Conservation (phyloP, 2,329 filamentous ascomycete species). For the Neurospora crassa region DNA sequence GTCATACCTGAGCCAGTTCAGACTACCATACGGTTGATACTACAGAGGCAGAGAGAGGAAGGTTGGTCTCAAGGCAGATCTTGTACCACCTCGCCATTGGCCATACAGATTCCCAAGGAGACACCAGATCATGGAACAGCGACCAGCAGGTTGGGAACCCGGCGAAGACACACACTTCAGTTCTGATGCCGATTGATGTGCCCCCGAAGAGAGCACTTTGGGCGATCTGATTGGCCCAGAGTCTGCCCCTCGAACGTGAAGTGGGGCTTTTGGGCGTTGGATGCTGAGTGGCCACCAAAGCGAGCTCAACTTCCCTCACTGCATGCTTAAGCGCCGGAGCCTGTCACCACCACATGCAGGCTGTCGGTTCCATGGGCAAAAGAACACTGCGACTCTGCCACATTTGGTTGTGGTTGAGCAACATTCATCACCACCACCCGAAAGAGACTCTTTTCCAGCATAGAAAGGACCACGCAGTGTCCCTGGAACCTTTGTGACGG, state of each 20-base stretch:
- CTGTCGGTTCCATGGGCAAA: conserved; percentile 20
- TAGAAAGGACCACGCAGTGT: background rate
- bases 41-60: background rate
- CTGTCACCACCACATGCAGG: conserved; percentile 40
- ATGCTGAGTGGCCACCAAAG: conserved; percentile 23
- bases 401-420: background rate
- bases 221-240: background rate
- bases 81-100: background rate
- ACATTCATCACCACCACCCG: background rate
- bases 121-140: background rate
- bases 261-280: background rate
- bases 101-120: background rate
- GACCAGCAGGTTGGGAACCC: background rate
- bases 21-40: background rate
- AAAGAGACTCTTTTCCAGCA: background rate
- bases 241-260: background rate
- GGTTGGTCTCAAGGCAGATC: background rate
- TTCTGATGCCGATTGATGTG: background rate
- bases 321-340: conserved; percentile 44
- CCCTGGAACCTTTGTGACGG: background rate
- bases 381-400: background rate
- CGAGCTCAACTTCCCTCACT: conserved; percentile 21
- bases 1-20: background rate
- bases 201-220: conserved; percentile 2
- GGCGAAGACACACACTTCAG: background rate